Base-by-base conservation (phyloP, 768 basidiomycete species). In the Hebeloma cylindrosporum region DNA sequence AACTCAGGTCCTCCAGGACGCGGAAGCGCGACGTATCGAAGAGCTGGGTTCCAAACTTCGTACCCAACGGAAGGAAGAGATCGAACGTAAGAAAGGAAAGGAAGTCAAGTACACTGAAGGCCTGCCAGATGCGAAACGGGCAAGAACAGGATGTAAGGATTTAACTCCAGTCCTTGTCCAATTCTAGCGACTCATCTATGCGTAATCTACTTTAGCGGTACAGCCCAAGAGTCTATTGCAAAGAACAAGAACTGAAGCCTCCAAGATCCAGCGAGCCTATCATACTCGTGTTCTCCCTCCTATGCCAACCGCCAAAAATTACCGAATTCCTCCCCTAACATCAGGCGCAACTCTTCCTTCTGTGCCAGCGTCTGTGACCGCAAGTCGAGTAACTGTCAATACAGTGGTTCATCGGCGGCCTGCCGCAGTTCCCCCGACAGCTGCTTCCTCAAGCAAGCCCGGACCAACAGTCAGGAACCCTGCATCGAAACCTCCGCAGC, bases 31-130 rank as follows among this genome's bases (percentile, higher is more conserved):
- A 57, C 77, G 83, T 31, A 64, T 90, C 20, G 82, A 88, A 60
- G 78, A 80, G 59, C 69, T 78, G 8, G 77, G 78, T 22, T 71
- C 70, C 31, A 82, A 74, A 52, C 70, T 91, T 51, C 80, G 85
- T 50, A 77, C 64, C 34, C 79, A 83, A 56, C 80, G 86, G 14
- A 72, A 78, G 57, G 81, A 84, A 60, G 83, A 77, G 8, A 85
- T 83, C 27, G 81, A 84, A 59, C 82, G 81, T 51, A 89, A 85
- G 70, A 87, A 75, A 62, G 85, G 85, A 63, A 75, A 80, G 47
- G 82, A 85, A 63, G 77, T 92, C 47, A 89, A 88, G 61, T 56
- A 82, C 40, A 90, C 85, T 13, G 85, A 87, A 62, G 76, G 69
- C 51, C 52, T 85, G 10, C 86, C 85, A 20, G 82, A 79, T 16